phyloP scores from a whole-genome alignment of 202 grass and related monocot species.

The Carex arenaria region DNA sequence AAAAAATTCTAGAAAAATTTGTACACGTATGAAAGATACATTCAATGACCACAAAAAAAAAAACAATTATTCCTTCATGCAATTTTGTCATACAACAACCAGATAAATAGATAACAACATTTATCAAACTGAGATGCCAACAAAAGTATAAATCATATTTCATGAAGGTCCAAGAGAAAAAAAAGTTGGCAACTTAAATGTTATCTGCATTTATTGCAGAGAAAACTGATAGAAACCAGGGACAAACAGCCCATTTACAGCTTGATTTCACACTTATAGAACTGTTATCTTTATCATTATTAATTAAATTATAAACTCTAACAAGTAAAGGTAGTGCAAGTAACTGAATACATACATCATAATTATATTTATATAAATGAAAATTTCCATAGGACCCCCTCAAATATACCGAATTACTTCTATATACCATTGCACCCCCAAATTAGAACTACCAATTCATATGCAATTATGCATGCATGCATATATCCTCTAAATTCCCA shows the following conservation, averaged over 20 bases:
- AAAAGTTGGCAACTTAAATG: not conserved
- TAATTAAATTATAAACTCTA: constrained; percentile 10
- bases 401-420: not conserved
- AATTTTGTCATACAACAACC: not conserved
- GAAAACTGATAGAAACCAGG: not conserved
- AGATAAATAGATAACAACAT: constrained; percentile 3
- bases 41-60: not conserved
- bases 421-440: not conserved
- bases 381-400: not conserved
- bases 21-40: not conserved
- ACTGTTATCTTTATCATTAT: not conserved
- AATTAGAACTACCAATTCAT: not conserved
- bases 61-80: not conserved
- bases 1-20: not conserved
- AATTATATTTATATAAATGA: not conserved
- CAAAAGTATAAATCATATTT: not conserved
- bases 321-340: not conserved
- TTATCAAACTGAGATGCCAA: not conserved
- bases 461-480: not conserved
- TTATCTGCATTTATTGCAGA: not conserved
- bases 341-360: not conserved
- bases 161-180: not conserved
- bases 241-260: not conserved
- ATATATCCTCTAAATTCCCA: not conserved
- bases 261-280: not conserved